Conservation (phyloP, 768 basidiomycete species). For the Rubroboletus pulcherrimus region DNA sequence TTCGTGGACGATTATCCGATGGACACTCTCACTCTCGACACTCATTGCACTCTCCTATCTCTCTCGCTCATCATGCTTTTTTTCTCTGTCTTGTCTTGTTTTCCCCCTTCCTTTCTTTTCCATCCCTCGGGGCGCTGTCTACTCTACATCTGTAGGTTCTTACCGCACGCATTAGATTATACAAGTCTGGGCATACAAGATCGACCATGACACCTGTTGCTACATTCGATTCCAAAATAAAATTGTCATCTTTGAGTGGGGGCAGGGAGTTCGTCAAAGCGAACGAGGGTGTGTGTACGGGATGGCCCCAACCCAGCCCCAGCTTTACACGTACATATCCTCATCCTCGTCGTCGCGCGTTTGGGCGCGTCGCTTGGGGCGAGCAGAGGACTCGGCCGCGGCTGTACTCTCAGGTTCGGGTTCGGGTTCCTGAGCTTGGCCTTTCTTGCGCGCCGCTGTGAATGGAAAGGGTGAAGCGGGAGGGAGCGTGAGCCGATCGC, state of each 20-base stretch:
- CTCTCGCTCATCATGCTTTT: background rate
- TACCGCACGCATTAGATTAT: slow-evolving; percentile 9
- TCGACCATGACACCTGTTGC: slow-evolving; percentile 2
- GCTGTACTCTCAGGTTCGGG: slow-evolving; percentile 2
- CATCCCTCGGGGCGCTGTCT: background rate
- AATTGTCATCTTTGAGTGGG: background rate
- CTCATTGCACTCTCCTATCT: slow-evolving; percentile 1
- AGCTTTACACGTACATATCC: slow-evolving; percentile 24
- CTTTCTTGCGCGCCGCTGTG: slow-evolving; percentile 32
- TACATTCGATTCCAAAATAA: slow-evolving; percentile 2
- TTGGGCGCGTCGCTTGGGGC: slow-evolving; percentile 7
- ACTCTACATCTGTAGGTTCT: slow-evolving; percentile 10
- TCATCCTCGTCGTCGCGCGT: slow-evolving; percentile 15
- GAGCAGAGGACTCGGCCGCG: background rate
- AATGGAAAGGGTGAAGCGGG: background rate
- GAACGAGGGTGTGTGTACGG: background rate
- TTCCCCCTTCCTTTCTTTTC: background rate
- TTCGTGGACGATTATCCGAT: background rate
- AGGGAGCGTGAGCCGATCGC: background rate
- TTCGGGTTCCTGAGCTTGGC: slow-evolving; percentile 16
- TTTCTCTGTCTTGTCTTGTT: background rate
- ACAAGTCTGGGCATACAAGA: slow-evolving; percentile 2
- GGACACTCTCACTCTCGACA: slow-evolving; percentile 4
- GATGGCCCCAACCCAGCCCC: background rate
- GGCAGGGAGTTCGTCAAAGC: background rate